These are phyloP conservation scores for Aspergillus sp. DNA, from an alignment of 2,329 filamentous ascomycete genomes.

Conservation along the genomic window DNA sequence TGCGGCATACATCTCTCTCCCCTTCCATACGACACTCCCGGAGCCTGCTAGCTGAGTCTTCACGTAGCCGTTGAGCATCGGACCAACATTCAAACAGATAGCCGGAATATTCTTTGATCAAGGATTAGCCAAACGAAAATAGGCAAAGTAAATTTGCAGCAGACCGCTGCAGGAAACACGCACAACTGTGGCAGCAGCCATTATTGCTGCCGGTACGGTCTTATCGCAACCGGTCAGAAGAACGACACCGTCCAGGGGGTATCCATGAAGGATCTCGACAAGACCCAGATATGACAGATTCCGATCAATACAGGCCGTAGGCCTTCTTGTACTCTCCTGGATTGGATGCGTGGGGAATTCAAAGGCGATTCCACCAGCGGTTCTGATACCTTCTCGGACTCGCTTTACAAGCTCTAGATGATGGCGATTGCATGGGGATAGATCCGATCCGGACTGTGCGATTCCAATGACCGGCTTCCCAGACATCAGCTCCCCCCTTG, in stretches of 20 bases:
- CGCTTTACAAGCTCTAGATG: constrained; percentile 47
- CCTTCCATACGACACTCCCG: constrained; percentile 47
- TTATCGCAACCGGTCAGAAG: constrained; percentile 51
- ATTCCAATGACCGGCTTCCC: constrained; percentile 50
- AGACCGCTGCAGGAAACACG: constrained; percentile 4
- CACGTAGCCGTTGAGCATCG: constrained; percentile 49
- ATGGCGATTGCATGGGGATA: constrained; percentile 48
- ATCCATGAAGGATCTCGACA: constrained; percentile 46
- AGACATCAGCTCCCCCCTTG: constrained; percentile 45
- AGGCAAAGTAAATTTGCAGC: neutral
- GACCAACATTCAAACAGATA: constrained; percentile 50
- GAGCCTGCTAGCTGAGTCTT: constrained; percentile 40
- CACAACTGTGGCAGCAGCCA: constrained; percentile 49
- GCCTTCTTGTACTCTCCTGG: constrained; percentile 45
- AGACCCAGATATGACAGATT: constrained; percentile 47
- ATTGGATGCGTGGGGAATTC: constrained; percentile 52
- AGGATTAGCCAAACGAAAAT: constrained; percentile 3
- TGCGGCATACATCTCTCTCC: constrained; percentile 44
- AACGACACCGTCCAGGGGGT: constrained; percentile 49
- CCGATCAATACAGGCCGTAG: constrained; percentile 47
- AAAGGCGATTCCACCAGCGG: constrained; percentile 46
- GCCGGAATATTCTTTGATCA: constrained; percentile 44
- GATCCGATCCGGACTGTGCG: constrained; percentile 48
- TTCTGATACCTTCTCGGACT: constrained; percentile 47
- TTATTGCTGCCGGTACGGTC: constrained; percentile 48